Conservation (phyloP, 2,329 filamentous ascomycete genomes). For the Exophiala viscosa region DNA sequence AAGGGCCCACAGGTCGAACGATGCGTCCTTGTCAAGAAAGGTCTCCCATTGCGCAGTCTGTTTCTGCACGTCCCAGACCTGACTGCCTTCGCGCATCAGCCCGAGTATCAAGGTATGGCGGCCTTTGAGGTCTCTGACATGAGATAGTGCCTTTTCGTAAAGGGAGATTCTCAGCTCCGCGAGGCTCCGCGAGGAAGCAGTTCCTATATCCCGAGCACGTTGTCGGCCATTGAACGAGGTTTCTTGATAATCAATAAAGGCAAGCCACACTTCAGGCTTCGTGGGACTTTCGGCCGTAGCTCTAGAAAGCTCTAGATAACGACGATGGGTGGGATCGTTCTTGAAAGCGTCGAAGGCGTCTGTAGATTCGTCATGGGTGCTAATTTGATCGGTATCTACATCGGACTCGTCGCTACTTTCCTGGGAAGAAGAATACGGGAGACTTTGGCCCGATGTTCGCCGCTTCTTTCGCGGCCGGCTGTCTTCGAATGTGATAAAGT, state of each 20-base stretch:
- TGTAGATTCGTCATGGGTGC: constrained; percentile 39
- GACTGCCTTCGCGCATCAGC: constrained; percentile 69
- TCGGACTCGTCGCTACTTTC: constrained; percentile 50
- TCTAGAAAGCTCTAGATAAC: constrained; percentile 56
- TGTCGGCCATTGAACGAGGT: constrained; percentile 42
- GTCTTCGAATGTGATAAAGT: constrained; percentile 36
- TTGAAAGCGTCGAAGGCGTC: constrained; percentile 51
- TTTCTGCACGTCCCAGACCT: constrained; percentile 66
- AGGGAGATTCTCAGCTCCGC: constrained; percentile 77
- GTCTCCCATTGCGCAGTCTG: constrained; percentile 64
- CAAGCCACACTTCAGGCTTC: constrained; percentile 70
- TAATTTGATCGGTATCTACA: constrained; percentile 35
- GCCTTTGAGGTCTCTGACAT: constrained; percentile 46
- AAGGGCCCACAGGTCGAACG: constrained; percentile 66
- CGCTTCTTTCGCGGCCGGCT: constrained; percentile 14
- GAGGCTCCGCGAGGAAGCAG: constrained; percentile 52
- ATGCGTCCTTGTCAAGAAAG: constrained; percentile 55
- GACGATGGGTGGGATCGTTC: constrained; percentile 34
- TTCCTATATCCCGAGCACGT: constrained; percentile 31
- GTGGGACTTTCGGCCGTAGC: constrained; percentile 62
- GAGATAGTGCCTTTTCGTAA: constrained; percentile 70
- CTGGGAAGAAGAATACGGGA: constrained; percentile 36
- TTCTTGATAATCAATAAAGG: constrained; percentile 75
- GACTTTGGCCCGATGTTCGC: constrained; percentile 18
- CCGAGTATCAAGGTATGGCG: constrained; percentile 62